A percentile compares a stretch with the other conserved stretches of the same genome.
Conservation (phyloP, 2,329 filamentous ascomycete species). For the Curvularia eragrostidis region DNA sequence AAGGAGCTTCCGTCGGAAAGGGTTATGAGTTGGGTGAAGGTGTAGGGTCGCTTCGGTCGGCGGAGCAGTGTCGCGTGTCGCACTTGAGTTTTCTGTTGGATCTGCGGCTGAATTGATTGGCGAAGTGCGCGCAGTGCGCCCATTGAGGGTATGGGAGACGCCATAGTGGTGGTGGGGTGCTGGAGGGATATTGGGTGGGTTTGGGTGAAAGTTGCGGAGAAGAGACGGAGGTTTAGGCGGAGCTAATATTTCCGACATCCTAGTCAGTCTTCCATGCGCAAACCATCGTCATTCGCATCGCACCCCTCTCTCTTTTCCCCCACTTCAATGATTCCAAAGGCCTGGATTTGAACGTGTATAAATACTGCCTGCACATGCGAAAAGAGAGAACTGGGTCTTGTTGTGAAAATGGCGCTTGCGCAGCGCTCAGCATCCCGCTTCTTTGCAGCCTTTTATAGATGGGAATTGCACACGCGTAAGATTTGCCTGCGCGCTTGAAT, state of each 20-base stretch:
- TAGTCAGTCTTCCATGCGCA: conserved; percentile 3
- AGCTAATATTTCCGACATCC: conserved; percentile 25
- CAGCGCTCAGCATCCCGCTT: conserved; percentile 45
- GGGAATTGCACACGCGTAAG: conserved; percentile 45
- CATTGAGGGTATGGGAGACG: conserved; percentile 42
- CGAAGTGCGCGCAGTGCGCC: conserved; percentile 43
- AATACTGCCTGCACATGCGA: not conserved
- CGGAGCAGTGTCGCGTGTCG: conserved; percentile 84
- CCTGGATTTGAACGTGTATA: not conserved
- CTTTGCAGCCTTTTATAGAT: conserved; percentile 55
- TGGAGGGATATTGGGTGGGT: conserved; percentile 11
- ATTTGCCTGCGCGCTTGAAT: not conserved
- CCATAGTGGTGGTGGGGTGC: conserved; percentile 31
- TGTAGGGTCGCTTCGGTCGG: conserved; percentile 91
- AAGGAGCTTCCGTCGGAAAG: conserved; percentile 90
- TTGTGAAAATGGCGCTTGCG: conserved; percentile 27
- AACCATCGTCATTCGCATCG: conserved; percentile 12
- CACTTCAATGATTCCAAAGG: no score
- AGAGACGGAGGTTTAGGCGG: conserved; percentile 24
- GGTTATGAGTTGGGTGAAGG: conserved; percentile 94
- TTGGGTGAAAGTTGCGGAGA: conserved; percentile 34
- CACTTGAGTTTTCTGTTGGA: conserved; percentile 58
- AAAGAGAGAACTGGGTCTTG: not conserved
- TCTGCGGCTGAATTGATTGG: conserved; percentile 30
- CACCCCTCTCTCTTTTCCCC: not conserved